These are phyloP conservation scores for Herpotrichia juniperi DNA, from an alignment of 2,329 filamentous ascomycete species.

Conservation along the genomic window DNA sequence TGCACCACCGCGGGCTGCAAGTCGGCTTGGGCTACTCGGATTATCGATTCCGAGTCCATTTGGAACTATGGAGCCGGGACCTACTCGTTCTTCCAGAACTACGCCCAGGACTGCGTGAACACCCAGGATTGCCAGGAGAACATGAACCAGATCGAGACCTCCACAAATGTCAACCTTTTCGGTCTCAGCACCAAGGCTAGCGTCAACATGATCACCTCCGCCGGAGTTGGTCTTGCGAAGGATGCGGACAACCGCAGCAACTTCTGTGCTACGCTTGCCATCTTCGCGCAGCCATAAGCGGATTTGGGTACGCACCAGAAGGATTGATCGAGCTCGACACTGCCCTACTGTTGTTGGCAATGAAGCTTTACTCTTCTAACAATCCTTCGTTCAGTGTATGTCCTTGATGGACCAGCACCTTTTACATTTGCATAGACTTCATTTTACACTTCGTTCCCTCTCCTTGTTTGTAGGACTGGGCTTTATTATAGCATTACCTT, in stretches of 20 bases:
- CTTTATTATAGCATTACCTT: conserved; percentile 28
- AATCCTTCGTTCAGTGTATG: not conserved
- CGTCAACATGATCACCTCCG: conserved; percentile 56
- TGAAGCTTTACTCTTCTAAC: too few species aligned
- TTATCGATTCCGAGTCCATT: conserved; percentile 48
- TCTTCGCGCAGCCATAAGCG: conserved; percentile 37
- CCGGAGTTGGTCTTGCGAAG: conserved; percentile 41
- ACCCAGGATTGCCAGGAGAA: conserved; percentile 58
- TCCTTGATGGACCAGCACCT: conserved; percentile 16
- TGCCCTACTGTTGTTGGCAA: too few species aligned
- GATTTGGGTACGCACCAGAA: not conserved
- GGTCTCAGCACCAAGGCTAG: conserved; percentile 56
- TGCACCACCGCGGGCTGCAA: conserved; percentile 35
- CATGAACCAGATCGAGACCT: conserved; percentile 54
- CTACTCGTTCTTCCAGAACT: conserved; percentile 66
- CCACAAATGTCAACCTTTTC: conserved; percentile 53
- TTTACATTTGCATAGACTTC: conserved; percentile 5
- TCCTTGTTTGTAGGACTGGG: conserved; percentile 3
- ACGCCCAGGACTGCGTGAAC: conserved; percentile 56
- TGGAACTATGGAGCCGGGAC: conserved; percentile 58
- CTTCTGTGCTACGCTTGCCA: conserved; percentile 56
- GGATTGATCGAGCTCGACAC: too few species aligned
- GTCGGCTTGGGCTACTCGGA: conserved; percentile 54
- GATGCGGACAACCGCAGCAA: conserved; percentile 55
- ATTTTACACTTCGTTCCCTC: conserved; percentile 24